Evolutionary conservation across 2,329 filamentous ascomycete species (phyloP).

Genomic region (Venturia carpophila): DNA sequence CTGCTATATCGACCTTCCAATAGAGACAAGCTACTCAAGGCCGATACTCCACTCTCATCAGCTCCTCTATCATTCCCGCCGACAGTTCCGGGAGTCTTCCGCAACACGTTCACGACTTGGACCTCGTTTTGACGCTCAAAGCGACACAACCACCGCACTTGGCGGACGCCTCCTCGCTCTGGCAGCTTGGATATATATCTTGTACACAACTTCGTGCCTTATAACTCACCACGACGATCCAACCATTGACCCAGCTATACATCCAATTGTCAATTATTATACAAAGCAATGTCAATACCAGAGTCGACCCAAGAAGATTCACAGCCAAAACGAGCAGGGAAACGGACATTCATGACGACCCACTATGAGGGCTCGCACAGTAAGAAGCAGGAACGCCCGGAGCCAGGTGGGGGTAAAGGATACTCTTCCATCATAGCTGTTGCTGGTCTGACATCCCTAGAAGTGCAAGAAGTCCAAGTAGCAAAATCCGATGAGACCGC

Average conservation of each 20-base stretch:
- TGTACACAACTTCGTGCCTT: background rate
- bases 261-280: background rate
- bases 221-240: background rate
- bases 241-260: background rate
- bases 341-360: constrained; percentile 1
- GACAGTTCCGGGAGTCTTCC: background rate
- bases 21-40: constrained; percentile 7
- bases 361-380: background rate
- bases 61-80: background rate
- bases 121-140: constrained; percentile 1
- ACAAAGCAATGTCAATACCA: background rate
- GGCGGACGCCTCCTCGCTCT: background rate
- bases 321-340: background rate
- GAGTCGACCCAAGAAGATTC: background rate
- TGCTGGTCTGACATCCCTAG: background rate
- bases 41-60: background rate
- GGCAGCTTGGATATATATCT: background rate
- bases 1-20: constrained; percentile 6
- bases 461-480: background rate
- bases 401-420: background rate
- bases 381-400: background rate
- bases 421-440: background rate
- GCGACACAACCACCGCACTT: background rate
- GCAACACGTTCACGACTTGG: background rate
- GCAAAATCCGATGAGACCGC: background rate